phyloP scores from a whole-genome alignment of 306 rosid genomes.

The Glycine latifolia region DNA sequence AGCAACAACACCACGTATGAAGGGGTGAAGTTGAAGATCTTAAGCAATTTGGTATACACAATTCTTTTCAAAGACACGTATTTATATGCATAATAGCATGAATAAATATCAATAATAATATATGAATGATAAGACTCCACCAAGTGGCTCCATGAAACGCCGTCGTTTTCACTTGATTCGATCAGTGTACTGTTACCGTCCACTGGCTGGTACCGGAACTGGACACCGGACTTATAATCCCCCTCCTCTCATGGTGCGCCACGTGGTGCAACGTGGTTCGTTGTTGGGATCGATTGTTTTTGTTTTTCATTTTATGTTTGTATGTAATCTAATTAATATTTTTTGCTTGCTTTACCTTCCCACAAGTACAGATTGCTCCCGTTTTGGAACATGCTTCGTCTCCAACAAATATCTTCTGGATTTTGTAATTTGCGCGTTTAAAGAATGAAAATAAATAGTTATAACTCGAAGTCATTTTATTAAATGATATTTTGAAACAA shows the following conservation, averaged over 20 bases:
- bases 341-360: not conserved
- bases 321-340: not conserved
- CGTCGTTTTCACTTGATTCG: constrained; percentile 48
- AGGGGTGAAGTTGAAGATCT: constrained; percentile 28
- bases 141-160: constrained; percentile 34
- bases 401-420: not conserved
- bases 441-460: not conserved
- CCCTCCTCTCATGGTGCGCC: constrained; percentile 5
- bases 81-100: constrained; percentile 55
- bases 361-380: not conserved
- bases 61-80: constrained; percentile 42
- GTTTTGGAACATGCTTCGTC: not conserved
- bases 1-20: constrained; percentile 3
- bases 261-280: constrained; percentile 49
- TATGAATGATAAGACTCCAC: constrained; percentile 8
- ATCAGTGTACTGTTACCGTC: not conserved
- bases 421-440: not conserved
- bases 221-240: constrained; percentile 27
- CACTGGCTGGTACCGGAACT: constrained; percentile 41
- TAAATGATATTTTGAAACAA: not conserved
- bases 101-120: not conserved
- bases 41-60: constrained; percentile 6
- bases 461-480: not conserved
- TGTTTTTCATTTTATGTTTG: not conserved
- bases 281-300: constrained; percentile 8